Percentiles rank a stretch among this genome's conserved stretches.
These are phyloP conservation scores for Alopecurus myosuroides DNA, from an alignment of 176 grass and related monocot genomes.

Conservation along the genomic window DNA sequence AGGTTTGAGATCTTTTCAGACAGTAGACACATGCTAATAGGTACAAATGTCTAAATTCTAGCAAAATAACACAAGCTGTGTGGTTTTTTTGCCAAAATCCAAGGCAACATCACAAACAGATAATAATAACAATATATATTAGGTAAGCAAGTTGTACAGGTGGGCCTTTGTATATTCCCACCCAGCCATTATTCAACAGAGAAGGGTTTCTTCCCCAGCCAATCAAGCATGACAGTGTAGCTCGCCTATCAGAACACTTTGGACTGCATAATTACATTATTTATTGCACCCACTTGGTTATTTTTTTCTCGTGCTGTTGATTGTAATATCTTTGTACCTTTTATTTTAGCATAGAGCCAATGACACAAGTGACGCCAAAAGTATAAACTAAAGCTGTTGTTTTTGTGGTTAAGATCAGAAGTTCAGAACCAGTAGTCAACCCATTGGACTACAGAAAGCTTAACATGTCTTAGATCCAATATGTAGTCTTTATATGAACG, in stretches of 20 bases:
- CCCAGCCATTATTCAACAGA: slow-evolving; percentile 30
- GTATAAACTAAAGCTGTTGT: slow-evolving; percentile 8
- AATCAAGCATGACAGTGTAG: slow-evolving; percentile 35
- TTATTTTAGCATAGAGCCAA: neutral
- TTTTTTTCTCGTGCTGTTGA: slow-evolving; percentile 2
- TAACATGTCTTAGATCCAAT: slow-evolving; percentile 16
- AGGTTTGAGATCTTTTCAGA: slow-evolving; percentile 32
- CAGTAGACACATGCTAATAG: slow-evolving; percentile 34
- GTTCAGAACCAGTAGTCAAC: slow-evolving; percentile 16
- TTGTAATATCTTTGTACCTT: slow-evolving; percentile 6
- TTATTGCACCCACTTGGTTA: slow-evolving; percentile 38
- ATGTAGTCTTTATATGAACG: neutral
- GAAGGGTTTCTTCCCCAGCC: slow-evolving; percentile 30
- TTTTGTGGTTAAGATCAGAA: slow-evolving; percentile 14
- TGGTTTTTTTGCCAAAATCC: slow-evolving; percentile 36
- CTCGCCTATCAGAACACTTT: slow-evolving; percentile 36
- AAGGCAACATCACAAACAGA: slow-evolving; percentile 35
- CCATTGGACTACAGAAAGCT: slow-evolving; percentile 36
- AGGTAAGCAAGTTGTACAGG: slow-evolving; percentile 62
- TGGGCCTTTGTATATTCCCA: slow-evolving; percentile 36
- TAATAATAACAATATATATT: slow-evolving; percentile 48
- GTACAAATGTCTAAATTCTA: slow-evolving; percentile 38
- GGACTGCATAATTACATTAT: slow-evolving; percentile 33
- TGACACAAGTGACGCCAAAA: slow-evolving; percentile 14
- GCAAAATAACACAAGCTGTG: slow-evolving; percentile 32